These are phyloP conservation scores for Capsicum pubescens DNA, from an alignment of 257 asterid genomes.

Conservation along the genomic window DNA sequence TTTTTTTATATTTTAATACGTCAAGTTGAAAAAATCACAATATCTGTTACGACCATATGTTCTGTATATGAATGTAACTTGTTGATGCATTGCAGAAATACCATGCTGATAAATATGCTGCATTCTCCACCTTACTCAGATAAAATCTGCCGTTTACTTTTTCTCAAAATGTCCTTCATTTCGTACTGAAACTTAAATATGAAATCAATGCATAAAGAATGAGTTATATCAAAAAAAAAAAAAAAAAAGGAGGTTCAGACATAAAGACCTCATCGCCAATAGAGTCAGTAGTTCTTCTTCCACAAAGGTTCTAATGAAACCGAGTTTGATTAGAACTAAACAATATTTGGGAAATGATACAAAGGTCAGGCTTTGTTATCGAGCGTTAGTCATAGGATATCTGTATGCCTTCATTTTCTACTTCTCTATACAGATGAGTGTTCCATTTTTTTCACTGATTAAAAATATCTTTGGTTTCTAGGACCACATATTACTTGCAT, in stretches of 20 bases:
- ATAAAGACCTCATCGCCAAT: not conserved
- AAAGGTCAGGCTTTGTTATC: slow-evolving; percentile 55
- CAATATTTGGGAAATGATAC: slow-evolving; percentile 39
- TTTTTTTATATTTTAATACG: not conserved
- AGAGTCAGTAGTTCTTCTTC: slow-evolving; percentile 49
- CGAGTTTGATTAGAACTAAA: slow-evolving; percentile 52
- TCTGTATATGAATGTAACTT: not conserved
- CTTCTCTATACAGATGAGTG: not conserved
- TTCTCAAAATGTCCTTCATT: slow-evolving; percentile 10
- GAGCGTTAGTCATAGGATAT: slow-evolving; percentile 20
- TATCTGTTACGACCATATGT: not conserved
- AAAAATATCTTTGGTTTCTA: not conserved
- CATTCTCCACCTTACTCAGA: not conserved
- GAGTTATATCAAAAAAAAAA: not conserved
- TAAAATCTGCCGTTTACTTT: not conserved
- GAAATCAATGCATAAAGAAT: not conserved
- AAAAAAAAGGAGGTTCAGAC: not conserved
- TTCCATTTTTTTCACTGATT: not conserved
- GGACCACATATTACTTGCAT: slow-evolving; percentile 9
- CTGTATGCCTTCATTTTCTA: not conserved
- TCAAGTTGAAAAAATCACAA: not conserved
- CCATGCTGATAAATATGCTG: not conserved
- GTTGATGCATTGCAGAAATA: not conserved
- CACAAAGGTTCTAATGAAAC: slow-evolving; percentile 50
- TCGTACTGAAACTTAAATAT: not conserved